Evolutionary conservation across 495 filamentous ascomycete genomes (phyloP), one percentile per base, ranked within the genome.

Genomic region (Penicillium paxilli): DNA sequence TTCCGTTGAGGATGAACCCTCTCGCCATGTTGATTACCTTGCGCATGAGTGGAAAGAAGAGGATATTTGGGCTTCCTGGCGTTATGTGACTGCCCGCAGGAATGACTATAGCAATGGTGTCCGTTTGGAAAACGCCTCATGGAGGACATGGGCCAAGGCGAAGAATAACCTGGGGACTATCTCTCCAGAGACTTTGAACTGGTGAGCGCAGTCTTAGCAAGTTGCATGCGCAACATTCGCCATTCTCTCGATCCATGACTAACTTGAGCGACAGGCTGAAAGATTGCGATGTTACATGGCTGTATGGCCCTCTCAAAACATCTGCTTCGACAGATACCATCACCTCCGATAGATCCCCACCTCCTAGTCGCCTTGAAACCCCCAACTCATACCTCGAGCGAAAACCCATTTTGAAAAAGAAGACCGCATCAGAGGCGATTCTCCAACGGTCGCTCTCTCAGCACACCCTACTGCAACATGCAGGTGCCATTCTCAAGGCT

Each of bases 11-110:
- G 78, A 77, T 20, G 86, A 91, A 59, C 94, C 94, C 21, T 92
- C 90, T 11, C 78, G 90, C 26, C 94, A 98, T 73, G 94, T 98
- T 30, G 94, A 98, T 71, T 98, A 98, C 66, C 80, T 98, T 5
- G 96, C 93, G 28, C 89, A 98, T 62, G 83, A 93, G 49, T 98
- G 94, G 94, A 84, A 82, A 37, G 93, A 98, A 72, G 93, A 97
- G 70, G 94, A 98, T 70, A 95, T 98, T 10, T 98, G 94, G 94
- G 82, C 90, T 12, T 97, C 93, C 3, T 98, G 94, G 94, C 85
- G 91, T 52, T 91, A 93, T 71, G 90, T 98, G 59, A 86, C 92
- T 33, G 81, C 85, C 11, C 88, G 87, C 55, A 80, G 85, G 64
- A 84, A 83, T 23, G 79, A 88, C 38, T 96, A 95, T 60, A 87